A percentile compares a stretch with the other conserved stretches of the same genome.
These are phyloP conservation scores for Davidsoniella neocaledoniae DNA, from an alignment of 2,329 filamentous ascomycete species.

Conservation along the genomic window DNA sequence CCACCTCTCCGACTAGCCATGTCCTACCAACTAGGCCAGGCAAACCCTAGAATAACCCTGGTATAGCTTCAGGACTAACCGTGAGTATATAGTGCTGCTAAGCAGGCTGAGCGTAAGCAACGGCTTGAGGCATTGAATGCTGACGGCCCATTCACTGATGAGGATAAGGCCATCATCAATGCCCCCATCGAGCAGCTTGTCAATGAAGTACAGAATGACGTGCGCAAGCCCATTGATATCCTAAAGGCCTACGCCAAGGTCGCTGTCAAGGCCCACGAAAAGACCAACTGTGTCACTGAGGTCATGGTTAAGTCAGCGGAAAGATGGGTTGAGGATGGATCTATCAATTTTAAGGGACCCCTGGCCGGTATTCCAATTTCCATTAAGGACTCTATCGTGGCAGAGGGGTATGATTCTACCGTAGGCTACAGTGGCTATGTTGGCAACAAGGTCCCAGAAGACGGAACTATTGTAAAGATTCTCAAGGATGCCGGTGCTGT, in stretches of 20 bases:
- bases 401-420: constrained; percentile 66
- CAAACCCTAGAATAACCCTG: not conserved
- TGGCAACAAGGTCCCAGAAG: constrained; percentile 45
- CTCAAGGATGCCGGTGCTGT: constrained; percentile 79
- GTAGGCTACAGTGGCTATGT: constrained; percentile 65
- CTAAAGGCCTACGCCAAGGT: constrained; percentile 80
- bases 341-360: constrained; percentile 59
- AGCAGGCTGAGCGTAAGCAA: constrained; percentile 57
- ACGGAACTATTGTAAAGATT: constrained; percentile 58
- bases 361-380: constrained; percentile 77
- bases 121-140: constrained; percentile 49
- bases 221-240: constrained; percentile 50
- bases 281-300: constrained; percentile 83
- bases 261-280: constrained; percentile 63
- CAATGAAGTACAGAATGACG: constrained; percentile 54
- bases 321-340: constrained; percentile 42
- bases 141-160: constrained; percentile 41
- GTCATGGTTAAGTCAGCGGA: constrained; percentile 67
- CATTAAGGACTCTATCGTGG: constrained; percentile 64
- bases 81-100: constrained; percentile 27
- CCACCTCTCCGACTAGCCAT: not conserved
- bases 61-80: not conserved
- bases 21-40: too few relatives aligned
- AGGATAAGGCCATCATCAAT: constrained; percentile 51
- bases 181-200: constrained; percentile 67